Evolutionary conservation across 768 basidiomycete genomes (phyloP).

Genomic region (Suillus paluster): DNA sequence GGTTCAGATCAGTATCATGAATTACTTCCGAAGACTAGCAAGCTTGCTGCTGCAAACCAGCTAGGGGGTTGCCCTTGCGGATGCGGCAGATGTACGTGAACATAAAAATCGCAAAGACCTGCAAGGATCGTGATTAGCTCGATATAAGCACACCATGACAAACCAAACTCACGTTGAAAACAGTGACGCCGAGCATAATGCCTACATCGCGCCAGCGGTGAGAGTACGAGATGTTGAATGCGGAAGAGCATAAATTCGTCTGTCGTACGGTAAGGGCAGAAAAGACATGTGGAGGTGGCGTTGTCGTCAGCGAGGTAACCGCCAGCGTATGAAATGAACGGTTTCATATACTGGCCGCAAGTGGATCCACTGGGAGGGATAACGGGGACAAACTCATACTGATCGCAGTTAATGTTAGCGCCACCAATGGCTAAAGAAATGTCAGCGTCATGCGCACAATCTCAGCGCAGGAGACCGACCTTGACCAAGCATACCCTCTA

Average conservation of each 20-base stretch:
- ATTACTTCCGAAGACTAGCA: constrained; percentile 1
- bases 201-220: constrained; percentile 54
- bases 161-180: constrained; percentile 46
- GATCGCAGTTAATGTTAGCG: constrained; percentile 56
- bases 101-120: constrained; percentile 34
- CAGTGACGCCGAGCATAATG: constrained; percentile 46
- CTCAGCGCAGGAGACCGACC: constrained; percentile 38
- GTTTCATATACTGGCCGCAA: constrained; percentile 49
- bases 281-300: constrained; percentile 45
- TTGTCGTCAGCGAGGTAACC: constrained; percentile 51
- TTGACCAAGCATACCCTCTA: constrained; percentile 51
- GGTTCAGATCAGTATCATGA: background rate
- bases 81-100: constrained; percentile 39
- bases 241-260: constrained; percentile 49
- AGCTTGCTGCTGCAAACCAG: constrained; percentile 1
- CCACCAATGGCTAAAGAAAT: constrained; percentile 51
- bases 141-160: too few species aligned
- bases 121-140: background rate
- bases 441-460: background rate
- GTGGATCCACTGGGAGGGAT: constrained; percentile 48
- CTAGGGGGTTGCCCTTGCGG: constrained; percentile 18
- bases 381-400: constrained; percentile 63
- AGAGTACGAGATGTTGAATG: constrained; percentile 65
- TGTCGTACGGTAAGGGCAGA: constrained; percentile 60
- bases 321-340: constrained; percentile 45